Evolutionary conservation across 345 rosid species (phyloP).

Genomic region (Anastatica hierochuntica): DNA sequence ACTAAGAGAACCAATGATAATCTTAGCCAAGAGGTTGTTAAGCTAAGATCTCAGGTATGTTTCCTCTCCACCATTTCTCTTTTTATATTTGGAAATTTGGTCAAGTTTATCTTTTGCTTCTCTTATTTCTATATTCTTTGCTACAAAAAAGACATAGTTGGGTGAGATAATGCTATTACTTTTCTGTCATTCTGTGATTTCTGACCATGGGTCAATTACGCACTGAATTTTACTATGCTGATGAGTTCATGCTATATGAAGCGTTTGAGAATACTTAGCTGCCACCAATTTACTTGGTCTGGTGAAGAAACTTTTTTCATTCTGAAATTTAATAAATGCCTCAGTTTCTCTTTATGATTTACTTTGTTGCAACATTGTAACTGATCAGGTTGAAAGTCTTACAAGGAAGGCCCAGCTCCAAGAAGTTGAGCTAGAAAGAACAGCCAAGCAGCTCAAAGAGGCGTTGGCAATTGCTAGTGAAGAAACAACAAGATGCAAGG

Average conservation of each 20-base stretch:
- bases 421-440: constrained; percentile 84
- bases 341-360: not conserved
- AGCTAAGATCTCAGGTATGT: constrained; percentile 79
- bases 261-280: no score
- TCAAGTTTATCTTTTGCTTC: no score
- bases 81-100: no score
- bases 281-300: not conserved
- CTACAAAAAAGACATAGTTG: not conserved
- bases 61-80: not conserved
- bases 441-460: constrained; percentile 81
- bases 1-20: constrained; percentile 62
- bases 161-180: not conserved
- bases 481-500: constrained; percentile 92
- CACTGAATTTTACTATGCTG: not conserved
- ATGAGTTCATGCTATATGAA: no score
- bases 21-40: constrained; percentile 76
- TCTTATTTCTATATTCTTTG: no score
- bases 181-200: not conserved
- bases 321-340: not conserved
- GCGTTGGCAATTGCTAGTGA: constrained; percentile 78
- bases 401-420: constrained; percentile 76
- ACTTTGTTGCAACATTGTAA: not conserved
- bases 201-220: not conserved
- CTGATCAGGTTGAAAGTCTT: constrained; percentile 82
- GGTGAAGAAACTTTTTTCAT: not conserved